Base-by-base conservation (phyloP, 345 rosid genomes). In the Microcos paniculata region DNA sequence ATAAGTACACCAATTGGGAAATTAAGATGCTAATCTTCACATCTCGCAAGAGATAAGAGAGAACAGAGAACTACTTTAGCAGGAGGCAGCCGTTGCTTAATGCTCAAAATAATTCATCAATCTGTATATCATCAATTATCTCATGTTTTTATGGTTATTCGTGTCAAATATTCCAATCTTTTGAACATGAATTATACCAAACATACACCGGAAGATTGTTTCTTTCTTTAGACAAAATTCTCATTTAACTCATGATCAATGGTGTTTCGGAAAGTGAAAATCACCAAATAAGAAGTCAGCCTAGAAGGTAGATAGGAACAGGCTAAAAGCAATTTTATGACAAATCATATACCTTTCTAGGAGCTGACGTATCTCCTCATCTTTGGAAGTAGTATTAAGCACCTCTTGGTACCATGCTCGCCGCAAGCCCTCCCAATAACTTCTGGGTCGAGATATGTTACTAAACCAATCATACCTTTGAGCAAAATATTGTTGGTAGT, bases 341-440 rank as follows among this genome's bases (percentile, higher is more conserved):
- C 28, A 56, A 31, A 12, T 4, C 19, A 13, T 31, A 1, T 85
- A 95, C 99, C 98, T 91, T 77, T 88, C 84, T 42, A 96, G 85
- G 40, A 96, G 94, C 67, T 88, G 82, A 73, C 89, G 85, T 8
- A 90, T 93, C 38, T 90, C 99, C 65, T 86, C 87, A 55, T 84
- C 82, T 16, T 79, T 80, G 72, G 78, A 35, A 76, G 75, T 80
- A 70, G 78, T 42, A 76, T 49, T 85, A 53, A 90, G 90, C 80
- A 88, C 87, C 76, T 96, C 90, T 35, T 82, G 79, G 76, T 96
- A 96, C 90, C 99, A 87, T 35, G 85, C 83, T 78, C 84, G 82
- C 80, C 98, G 84, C 7, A 76, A 81, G 62, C 81, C 85, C 82
- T 96, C 99, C 99, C 99, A 96, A 63, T 87, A 90, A 79, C 99